Evolutionary conservation across 306 rosid species (phyloP), one percentile per base, ranked within the genome.

Genomic region (Pueraria montana): DNA sequence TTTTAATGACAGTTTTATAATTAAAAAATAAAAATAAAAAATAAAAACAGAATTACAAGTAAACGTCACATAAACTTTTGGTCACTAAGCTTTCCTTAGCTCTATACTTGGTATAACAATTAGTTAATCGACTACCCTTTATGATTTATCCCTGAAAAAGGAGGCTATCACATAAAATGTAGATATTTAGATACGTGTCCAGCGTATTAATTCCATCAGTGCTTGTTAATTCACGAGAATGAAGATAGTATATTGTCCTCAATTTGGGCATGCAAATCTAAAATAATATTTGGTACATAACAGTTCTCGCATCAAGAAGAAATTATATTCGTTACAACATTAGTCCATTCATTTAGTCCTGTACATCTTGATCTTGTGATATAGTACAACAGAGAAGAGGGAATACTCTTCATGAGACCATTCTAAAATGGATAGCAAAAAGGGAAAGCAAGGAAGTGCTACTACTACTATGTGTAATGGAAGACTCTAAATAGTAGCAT

Each of bases 321-420:
- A 21, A 56, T 53, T 46, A 46, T 64, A 46, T 46, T 9, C 68
- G 62, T 83, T 61, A 80, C 80, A 84, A 72, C 74, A 74, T n/a
- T 26, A 43, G 84, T 79, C n/a, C 11, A 21, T 72, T 10, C 79
- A 75, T 36, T 42, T 71, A 64, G 55, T 13, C 53, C 49, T 74
- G 77, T 61, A 84, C 83, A 77, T 69, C 76, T 74, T 13, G 17
- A 74, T 68, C 78, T 74, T n/a, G n/a, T 42, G 72, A 84, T 71
- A 65, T 56, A 66, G 24, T 81, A 85, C 84, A 82, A 59, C 42
- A 36, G 79, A 62, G 11, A 80, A 65, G 18, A 52, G 65, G 61
- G 4, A 74, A 42, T 72, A 45, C 69, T 80, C 75, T 83, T 86
- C 85, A 11, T 59, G 73, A 77, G 63, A 81, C 18, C 58, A 64